A percentile compares a stretch with the other conserved stretches of the same genome.
These are phyloP conservation scores for Fusarium scirpi DNA, from an alignment of 2,329 filamentous ascomycete genomes.

Conservation along the genomic window DNA sequence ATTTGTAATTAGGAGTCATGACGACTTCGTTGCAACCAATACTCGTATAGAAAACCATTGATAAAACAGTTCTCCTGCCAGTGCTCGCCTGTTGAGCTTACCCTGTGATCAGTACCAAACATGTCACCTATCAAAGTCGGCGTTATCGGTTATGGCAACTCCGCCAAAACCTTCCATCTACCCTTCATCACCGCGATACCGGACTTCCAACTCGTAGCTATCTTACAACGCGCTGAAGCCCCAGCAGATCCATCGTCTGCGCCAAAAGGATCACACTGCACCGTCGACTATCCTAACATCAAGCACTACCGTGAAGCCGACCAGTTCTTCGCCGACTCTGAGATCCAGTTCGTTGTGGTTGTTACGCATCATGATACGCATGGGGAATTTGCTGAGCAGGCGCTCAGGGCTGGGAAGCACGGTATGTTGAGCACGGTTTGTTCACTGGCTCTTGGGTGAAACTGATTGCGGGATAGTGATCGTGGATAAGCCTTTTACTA, in stretches of 20 bases:
- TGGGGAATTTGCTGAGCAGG: slow-evolving; percentile 33
- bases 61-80: not conserved
- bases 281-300: slow-evolving; percentile 59
- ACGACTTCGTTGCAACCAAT: not conserved
- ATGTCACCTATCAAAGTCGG: slow-evolving; percentile 59
- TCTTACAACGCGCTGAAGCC: slow-evolving; percentile 60
- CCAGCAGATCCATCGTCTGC: slow-evolving; percentile 47
- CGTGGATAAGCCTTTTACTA: slow-evolving; percentile 43
- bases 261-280: slow-evolving; percentile 56
- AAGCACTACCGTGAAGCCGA: slow-evolving; percentile 70
- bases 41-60: not conserved
- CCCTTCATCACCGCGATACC: slow-evolving; percentile 62
- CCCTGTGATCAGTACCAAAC: slow-evolving; percentile 25
- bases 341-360: slow-evolving; percentile 71
- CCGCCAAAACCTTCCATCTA: slow-evolving; percentile 62
- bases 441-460: fast-evolving
- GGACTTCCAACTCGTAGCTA: slow-evolving; percentile 60
- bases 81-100: no score
- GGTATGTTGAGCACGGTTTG: slow-evolving; percentile 1
- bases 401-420: slow-evolving; percentile 35
- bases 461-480: slow-evolving; percentile 21
- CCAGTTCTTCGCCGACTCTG: slow-evolving; percentile 68
- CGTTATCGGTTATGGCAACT: slow-evolving; percentile 63
- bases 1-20: slow-evolving; percentile 3
- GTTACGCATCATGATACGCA: slow-evolving; percentile 40